Percentiles rank a stretch among this genome's conserved stretches.
Conservation (phyloP, 768 basidiomycete species). For the Boletus tylopilopsis region DNA sequence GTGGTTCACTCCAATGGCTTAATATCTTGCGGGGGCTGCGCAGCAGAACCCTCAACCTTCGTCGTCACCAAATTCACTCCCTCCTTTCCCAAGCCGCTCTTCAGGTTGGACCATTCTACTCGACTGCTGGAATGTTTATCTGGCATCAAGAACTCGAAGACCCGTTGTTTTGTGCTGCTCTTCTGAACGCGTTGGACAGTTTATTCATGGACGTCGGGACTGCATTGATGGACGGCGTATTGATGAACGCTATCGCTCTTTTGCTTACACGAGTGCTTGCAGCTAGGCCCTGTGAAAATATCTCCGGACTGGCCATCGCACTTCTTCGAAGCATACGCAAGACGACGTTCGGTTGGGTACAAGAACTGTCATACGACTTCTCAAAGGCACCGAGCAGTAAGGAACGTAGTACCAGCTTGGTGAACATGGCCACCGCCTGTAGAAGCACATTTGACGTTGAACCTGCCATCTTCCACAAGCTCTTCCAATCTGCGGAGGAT, state of each 20-base stretch:
- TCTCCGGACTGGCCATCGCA: conserved; percentile 22
- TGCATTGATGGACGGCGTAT: conserved; percentile 20
- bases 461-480: neutral
- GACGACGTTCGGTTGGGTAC: neutral
- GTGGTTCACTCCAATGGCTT: too few species aligned
- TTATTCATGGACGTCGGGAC: neutral
- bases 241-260: conserved; percentile 20
- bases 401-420: neutral
- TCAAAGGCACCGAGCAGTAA: too few species aligned
- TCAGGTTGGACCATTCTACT: neutral
- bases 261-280: too few species aligned
- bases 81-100: neutral
- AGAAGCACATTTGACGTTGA: neutral
- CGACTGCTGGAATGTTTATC: neutral
- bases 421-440: neutral
- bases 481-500: neutral
- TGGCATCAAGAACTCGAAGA: neutral
- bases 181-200: neutral
- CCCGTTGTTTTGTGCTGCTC: neutral
- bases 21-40: neutral
- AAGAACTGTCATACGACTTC: too few species aligned
- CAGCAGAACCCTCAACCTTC: neutral
- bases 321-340: neutral
- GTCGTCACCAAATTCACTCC: neutral
- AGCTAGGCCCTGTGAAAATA: neutral